Evolutionary conservation across 2,329 filamentous ascomycete species (phyloP).

Genomic region (Chrysoporthe deuterocubensis): DNA sequence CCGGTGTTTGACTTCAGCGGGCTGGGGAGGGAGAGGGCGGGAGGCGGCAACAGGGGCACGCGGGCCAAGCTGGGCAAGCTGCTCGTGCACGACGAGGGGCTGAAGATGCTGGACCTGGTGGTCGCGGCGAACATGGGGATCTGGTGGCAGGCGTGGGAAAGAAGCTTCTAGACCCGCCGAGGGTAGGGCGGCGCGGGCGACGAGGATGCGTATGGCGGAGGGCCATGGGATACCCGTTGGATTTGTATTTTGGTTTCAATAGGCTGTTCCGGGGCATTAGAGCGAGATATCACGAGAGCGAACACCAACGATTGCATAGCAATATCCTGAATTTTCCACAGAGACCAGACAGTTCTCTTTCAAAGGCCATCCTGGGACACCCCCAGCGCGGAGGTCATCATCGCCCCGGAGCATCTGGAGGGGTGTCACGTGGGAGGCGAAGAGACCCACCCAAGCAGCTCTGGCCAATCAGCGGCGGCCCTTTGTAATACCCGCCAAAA

Average conservation of each 20-base stretch:
- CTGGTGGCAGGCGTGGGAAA: slow-evolving; percentile 90
- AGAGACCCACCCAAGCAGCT: not conserved
- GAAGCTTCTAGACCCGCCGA: slow-evolving; percentile 40
- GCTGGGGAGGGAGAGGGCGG: slow-evolving; percentile 80
- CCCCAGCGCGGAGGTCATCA: not conserved
- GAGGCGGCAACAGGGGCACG: slow-evolving; percentile 83
- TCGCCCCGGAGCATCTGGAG: not conserved
- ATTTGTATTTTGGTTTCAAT: not conserved
- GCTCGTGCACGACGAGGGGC: slow-evolving; percentile 83
- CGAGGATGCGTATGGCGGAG: not conserved
- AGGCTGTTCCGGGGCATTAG: not conserved
- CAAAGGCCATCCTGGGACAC: not conserved
- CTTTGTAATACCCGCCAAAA: slow-evolving; percentile 32
- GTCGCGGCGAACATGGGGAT: slow-evolving; percentile 90
- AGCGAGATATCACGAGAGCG: not conserved
- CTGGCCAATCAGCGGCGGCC: slow-evolving; percentile 29
- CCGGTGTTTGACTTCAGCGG: slow-evolving; percentile 66
- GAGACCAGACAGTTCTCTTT: too few relatives aligned
- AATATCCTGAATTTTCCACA: not conserved
- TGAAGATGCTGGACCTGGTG: slow-evolving; percentile 94
- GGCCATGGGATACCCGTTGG: not conserved
- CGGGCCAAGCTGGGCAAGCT: slow-evolving; percentile 93
- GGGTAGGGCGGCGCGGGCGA: not conserved
- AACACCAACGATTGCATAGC: not conserved
- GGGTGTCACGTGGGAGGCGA: slow-evolving; percentile 9